Evolutionary conservation across 495 filamentous ascomycete genomes (phyloP), one percentile per base, ranked within the genome.

Genomic region (Podospora australis): DNA sequence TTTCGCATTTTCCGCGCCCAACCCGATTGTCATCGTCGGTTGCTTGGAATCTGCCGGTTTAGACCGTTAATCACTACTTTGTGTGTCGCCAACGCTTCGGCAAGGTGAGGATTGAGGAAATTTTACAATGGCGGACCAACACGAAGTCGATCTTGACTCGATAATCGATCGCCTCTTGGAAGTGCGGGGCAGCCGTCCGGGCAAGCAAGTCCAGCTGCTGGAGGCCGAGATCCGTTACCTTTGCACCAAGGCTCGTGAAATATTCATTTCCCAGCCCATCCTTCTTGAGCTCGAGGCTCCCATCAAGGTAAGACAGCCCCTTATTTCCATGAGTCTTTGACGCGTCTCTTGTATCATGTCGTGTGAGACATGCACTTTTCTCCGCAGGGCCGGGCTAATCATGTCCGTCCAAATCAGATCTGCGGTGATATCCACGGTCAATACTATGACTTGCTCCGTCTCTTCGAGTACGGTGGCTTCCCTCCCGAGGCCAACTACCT

Each of bases 341-440:
- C 40, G 40, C 40, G 44, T 38, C 8, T n/a, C n/a, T n/a, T n/a
- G n/a, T n/a, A n/a, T n/a, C n/a, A n/a, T n/a, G 21, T 38, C 16
- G 22, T 17, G 8, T 7, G 30, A 21, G 13, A 3, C 14, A 66
- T 74, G 64, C 41, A 42, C 26, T 16, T 44, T 13, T 22, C 4
- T 48, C 28, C 20, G 28, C 19, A 34, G 40, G 43, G 29, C 46
- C 26, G 38, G 21, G 45, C 57, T 69, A 24, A 60, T 49, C 42
- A 32, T 19, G 32, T 39, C 22, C 6, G 32, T 40, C 47, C 46
- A 49, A 41, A 10, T 25, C 43, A 98, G 92, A 98, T 98, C 60
- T 97, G 92, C 68, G 92, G 92, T 73, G 92, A 98, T 74, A 98
- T 98, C 54, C 92, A 98, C 67, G 92, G 92, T 46, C 92, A 98